phyloP scores from a whole-genome alignment of 2,329 filamentous ascomycete species.

The Lecanicillium sp. region DNA sequence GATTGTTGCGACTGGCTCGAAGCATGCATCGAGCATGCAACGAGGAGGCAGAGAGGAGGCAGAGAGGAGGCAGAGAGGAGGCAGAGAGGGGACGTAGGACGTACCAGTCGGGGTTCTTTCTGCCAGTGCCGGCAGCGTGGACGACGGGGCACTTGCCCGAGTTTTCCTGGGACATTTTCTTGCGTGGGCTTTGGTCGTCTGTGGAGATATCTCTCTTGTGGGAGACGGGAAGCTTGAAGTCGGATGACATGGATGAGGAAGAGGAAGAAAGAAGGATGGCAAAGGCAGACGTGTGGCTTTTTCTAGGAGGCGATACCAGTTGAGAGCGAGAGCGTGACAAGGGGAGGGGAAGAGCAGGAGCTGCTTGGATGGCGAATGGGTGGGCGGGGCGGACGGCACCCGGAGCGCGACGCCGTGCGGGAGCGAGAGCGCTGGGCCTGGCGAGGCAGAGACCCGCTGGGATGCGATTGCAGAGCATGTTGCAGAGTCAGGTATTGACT shows the following conservation, averaged over 20 bases:
- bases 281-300: slow-evolving; percentile 9
- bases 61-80: background rate
- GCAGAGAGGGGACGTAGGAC: background rate
- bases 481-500: too few species aligned
- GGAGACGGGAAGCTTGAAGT: slow-evolving; percentile 15
- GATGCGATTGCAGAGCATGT: too few species aligned
- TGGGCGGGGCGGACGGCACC: slow-evolving; percentile 1
- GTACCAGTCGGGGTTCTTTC: slow-evolving; percentile 11
- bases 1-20: too few species aligned
- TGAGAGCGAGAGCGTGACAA: background rate
- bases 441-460: too few species aligned
- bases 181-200: slow-evolving; percentile 22
- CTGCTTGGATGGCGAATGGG: slow-evolving; percentile 3
- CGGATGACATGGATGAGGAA: slow-evolving; percentile 8
- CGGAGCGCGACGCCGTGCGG: slow-evolving; percentile 2
- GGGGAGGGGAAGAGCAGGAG: background rate
- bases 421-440: too few species aligned
- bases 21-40: too few species aligned
- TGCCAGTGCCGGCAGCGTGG: slow-evolving; percentile 10
- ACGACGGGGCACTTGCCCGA: slow-evolving; percentile 12
- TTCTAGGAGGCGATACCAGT: slow-evolving; percentile 11
- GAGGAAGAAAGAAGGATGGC: background rate
- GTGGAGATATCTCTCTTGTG: slow-evolving; percentile 15
- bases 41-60: too few species aligned
- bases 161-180: slow-evolving; percentile 14